Base-by-base conservation (phyloP, 495 filamentous ascomycete genomes). In the Aspergillus baeticus region DNA sequence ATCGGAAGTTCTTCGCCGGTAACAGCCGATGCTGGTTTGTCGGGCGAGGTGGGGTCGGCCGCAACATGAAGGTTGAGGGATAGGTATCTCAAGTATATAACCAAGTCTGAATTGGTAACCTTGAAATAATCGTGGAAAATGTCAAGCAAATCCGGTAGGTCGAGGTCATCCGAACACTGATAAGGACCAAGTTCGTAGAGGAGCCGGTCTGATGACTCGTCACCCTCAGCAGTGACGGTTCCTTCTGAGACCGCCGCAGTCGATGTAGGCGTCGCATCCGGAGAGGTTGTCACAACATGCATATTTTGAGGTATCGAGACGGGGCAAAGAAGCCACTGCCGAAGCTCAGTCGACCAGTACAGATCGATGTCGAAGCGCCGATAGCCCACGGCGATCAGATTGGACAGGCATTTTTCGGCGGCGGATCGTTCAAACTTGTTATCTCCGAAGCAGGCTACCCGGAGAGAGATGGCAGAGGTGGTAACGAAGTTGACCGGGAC, bases 401-500 rank as follows among this genome's bases (percentile, higher is more conserved):
- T 86, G 3, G 84, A 86, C 15, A 87, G 61, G 63, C 85, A 88
- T 61, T 71, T 70, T 14, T 66, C 69, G 6, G 76, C 77, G 5
- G 68, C 65, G 8, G 62, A 59, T 59, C 74, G 68, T 49, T 80
- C 77, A 63, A 80, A 86, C 20, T 70, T 63, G 15, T 72, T 67
- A 57, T 80, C 57, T 10, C 72, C 67, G 62, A 88, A 88, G 59
- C 85, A 88, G 14, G 82, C 84, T 15, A 77, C 73, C 2, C 72
- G 73, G 14, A 87, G 58, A 5, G 79, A 81, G 0, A 85, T 73
- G 1, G 73, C 79, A 6, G 84, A 80, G 17, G 71, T 71, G 11
- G 78, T 82, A 17, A 86, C 76, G 64, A 72, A 87, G 54, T 87
- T 87, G 56, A 88, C 74, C 6, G 85, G 85, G 20, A 87, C 71